Conservation (phyloP, 2,329 filamentous ascomycete genomes). For the Diaporthe ampelina region DNA sequence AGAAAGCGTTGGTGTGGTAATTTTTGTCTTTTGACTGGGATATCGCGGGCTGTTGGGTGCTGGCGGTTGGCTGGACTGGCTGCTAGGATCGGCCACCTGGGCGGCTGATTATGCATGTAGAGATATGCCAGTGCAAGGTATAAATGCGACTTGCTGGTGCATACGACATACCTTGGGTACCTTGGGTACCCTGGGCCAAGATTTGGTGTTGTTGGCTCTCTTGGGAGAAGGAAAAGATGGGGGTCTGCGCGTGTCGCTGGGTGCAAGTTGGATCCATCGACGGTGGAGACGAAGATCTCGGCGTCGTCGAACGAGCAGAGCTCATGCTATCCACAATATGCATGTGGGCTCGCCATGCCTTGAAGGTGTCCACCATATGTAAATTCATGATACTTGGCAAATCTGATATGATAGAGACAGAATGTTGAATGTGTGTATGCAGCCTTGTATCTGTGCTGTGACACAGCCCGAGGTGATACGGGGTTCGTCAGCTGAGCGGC, state of each 20-base stretch:
- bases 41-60: neutral
- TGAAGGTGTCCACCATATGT: too few relatives aligned
- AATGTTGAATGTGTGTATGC: neutral
- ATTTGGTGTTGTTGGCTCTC: neutral
- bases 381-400: neutral
- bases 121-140: neutral
- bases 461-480: neutral
- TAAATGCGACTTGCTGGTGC: neutral
- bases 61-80: neutral
- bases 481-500: neutral
- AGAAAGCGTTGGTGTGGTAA: neutral
- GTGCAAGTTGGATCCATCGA: neutral
- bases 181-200: neutral
- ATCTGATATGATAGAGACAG: neutral
- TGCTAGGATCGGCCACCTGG: conserved; percentile 7
- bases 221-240: conserved; percentile 1
- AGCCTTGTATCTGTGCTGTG: neutral
- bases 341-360: neutral
- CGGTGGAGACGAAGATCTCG: neutral
- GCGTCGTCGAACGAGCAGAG: conserved; percentile 10
- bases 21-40: neutral
- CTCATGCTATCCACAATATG: neutral
- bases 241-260: conserved; percentile 26
- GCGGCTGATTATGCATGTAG: conserved; percentile 19
- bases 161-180: neutral